phyloP scores from a whole-genome alignment of 345 rosid genomes.

The Jatropha curcas region DNA sequence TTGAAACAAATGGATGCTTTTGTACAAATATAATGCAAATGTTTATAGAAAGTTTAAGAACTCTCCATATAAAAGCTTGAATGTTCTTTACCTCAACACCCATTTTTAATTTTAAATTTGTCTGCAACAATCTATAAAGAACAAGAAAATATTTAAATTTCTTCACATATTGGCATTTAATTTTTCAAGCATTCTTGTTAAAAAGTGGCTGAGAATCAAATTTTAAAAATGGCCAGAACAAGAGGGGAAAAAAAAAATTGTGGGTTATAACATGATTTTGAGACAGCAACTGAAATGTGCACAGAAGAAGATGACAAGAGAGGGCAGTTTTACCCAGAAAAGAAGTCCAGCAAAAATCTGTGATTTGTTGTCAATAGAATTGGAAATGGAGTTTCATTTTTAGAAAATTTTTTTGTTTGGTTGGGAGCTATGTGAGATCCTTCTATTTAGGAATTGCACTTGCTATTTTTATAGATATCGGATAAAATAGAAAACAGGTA shows the following conservation, averaged over 20 bases:
- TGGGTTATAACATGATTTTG: conserved; percentile 2
- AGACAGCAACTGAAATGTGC: background rate
- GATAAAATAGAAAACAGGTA: conserved; percentile 39
- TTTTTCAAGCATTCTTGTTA: too few species aligned
- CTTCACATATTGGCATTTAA: too few species aligned
- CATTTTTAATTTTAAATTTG: conserved; percentile 40
- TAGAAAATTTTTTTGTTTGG: conserved; percentile 20
- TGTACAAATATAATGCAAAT: conserved; percentile 29
- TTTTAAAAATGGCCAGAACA: background rate
- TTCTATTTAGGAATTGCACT: conserved; percentile 17
- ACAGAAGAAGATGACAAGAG: background rate
- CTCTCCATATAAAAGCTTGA: conserved; percentile 38
- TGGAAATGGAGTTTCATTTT: conserved; percentile 11
- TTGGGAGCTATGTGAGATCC: conserved; percentile 19
- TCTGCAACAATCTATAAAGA: conserved; percentile 2
- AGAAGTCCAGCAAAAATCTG: background rate
- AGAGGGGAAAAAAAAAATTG: background rate
- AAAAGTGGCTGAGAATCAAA: background rate
- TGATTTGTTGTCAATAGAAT: background rate
- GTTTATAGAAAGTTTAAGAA: conserved; percentile 39
- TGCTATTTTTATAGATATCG: background rate
- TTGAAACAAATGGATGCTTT: conserved; percentile 52
- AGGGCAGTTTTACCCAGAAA: conserved; percentile 3
- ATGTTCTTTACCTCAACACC: conserved; percentile 50
- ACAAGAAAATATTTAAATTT: background rate